These are phyloP conservation scores for Macadamia integrifolia DNA, from an alignment of 164 flowering plant species.

Conservation along the genomic window DNA sequence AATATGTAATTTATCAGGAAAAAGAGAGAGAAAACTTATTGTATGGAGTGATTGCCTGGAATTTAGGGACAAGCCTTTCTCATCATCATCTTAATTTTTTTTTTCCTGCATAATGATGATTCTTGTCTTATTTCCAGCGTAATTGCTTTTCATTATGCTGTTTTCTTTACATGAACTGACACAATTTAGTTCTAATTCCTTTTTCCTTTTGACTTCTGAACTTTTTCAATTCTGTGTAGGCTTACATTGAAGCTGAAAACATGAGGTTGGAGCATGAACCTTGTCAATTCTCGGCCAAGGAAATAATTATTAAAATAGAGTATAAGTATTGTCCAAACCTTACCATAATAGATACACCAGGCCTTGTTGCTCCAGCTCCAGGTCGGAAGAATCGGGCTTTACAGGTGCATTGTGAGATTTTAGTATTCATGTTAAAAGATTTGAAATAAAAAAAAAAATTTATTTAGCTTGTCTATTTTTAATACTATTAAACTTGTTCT, in stretches of 20 bases:
- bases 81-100: no score
- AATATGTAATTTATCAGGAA: no score
- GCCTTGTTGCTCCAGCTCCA: conserved; percentile 97
- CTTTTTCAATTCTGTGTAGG: conserved; percentile 34
- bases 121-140: no score
- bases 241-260: conserved; percentile 90
- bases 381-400: conserved; percentile 69
- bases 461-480: neutral
- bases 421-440: neutral
- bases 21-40: no score
- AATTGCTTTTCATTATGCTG: neutral
- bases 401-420: conserved; percentile 40
- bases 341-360: conserved; percentile 94
- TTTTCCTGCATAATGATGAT: no score
- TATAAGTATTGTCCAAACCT: conserved; percentile 92
- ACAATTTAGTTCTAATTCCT: neutral
- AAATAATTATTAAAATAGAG: conserved; percentile 71
- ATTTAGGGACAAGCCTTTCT: no score
- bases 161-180: neutral
- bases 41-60: no score
- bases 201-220: neutral
- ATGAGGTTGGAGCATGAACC: conserved; percentile 82
- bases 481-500: neutral
- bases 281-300: conserved; percentile 78
- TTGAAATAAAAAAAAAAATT: neutral